Evolutionary conservation across 176 grass and related monocot species (phyloP), one percentile per base, ranked within the genome.

Genomic region (Avena insularis): DNA sequence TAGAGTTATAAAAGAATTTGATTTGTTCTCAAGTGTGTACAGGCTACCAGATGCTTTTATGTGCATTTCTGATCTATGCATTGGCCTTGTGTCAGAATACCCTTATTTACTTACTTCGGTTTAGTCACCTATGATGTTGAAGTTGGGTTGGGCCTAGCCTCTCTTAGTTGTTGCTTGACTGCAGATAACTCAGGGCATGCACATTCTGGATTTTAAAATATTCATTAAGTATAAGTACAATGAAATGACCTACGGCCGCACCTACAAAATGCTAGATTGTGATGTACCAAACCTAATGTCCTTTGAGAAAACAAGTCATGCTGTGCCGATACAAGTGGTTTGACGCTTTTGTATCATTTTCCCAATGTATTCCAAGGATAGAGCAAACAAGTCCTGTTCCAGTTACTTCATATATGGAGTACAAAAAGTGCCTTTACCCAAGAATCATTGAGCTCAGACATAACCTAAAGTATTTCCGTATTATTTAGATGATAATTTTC

Each of bases 1-100:
- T 81, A 65, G 17, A 75, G 77, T 79, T 27, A 50, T 77, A 56
- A 77, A 16, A 33, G 15, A 35, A 77, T 54, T 33, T 55, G 25
- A 76, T 55, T 55, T 77, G 49, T 19, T 75, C 72, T 75, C 72
- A 35, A 20, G 50, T 77, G 75, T 77, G 15, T 77, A 36, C 50
- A 77, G 8, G 74, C 14, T 53, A 76, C 25, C 48, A 31, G 48
- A 23, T 76, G 2, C 27, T 36, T 56, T 25, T 54, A 54, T 33
- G 5, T 54, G 48, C 3, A 16, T 76, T 75, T 10, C 47, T 53
- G 47, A 53, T 53, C 6, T 75, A 47, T 75, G 23, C 72, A 75
- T 75, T 49, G 13, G 2, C 47, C 48, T 17, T 10, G 48, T 25
- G 54, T 77, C 49, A 77, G 50, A 56, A 56, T 77, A 77, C 50